These are phyloP conservation scores for Trichoderma oligosporum DNA, from an alignment of 2,329 filamentous ascomycete genomes.

Conservation along the genomic window DNA sequence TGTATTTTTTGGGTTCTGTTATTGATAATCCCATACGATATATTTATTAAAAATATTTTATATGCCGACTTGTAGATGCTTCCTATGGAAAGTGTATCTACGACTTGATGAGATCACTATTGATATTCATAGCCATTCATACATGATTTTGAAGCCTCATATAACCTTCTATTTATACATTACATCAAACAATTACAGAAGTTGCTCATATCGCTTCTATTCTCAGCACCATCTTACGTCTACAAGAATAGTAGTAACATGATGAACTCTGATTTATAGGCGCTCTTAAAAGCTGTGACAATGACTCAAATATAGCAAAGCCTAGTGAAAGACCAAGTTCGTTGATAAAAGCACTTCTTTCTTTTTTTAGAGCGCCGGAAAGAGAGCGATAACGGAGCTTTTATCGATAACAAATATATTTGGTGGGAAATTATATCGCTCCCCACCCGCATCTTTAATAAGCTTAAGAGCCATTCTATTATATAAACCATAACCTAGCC, in stretches of 20 bases:
- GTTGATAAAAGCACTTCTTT: neutral
- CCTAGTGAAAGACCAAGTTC: no score
- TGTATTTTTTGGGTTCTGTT: conserved; percentile 16
- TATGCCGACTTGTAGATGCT: neutral
- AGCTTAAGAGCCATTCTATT: neutral
- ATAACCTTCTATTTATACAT: no score
- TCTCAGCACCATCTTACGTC: no score
- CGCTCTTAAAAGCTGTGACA: neutral
- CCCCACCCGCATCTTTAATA: no score
- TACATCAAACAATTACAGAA: no score
- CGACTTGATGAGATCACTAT: no score
- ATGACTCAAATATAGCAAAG: neutral
- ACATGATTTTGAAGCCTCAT: no score
- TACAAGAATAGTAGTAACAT: no score
- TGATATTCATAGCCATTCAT: no score
- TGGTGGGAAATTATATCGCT: conserved; percentile 14
- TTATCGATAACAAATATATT: conserved; percentile 22
- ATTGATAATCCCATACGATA: conserved; percentile 15
- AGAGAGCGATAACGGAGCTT: conserved; percentile 20
- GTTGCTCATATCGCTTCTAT: no score
- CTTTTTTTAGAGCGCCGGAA: neutral
- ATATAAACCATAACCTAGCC: neutral
- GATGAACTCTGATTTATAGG: no score
- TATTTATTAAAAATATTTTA: neutral
- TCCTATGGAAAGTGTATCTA: no score